These are phyloP conservation scores for Tympanopsis confertula DNA, from an alignment of 2,329 filamentous ascomycete genomes.

Conservation along the genomic window DNA sequence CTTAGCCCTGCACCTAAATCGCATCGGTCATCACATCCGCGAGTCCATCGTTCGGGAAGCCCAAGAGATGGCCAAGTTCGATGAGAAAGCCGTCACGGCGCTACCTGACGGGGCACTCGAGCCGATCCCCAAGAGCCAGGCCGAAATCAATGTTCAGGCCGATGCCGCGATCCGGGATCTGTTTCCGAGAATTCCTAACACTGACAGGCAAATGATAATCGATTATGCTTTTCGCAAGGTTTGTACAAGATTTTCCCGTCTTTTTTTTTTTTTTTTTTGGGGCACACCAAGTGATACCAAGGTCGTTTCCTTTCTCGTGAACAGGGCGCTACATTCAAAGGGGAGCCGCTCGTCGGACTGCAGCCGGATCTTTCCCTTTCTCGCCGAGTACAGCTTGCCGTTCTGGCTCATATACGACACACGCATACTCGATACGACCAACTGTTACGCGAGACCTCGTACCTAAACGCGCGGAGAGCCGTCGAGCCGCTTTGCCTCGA, in stretches of 20 bases:
- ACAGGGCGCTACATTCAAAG: slow-evolving; percentile 37
- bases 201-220: slow-evolving; percentile 50
- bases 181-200: slow-evolving; percentile 54
- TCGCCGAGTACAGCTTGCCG: slow-evolving; percentile 51
- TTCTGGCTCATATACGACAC: slow-evolving; percentile 55
- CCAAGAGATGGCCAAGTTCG: slow-evolving; percentile 9
- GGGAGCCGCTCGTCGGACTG: slow-evolving; percentile 44
- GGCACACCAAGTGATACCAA: slow-evolving; percentile 2
- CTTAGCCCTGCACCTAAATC: slow-evolving; percentile 35
- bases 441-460: slow-evolving; percentile 43
- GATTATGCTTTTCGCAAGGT: slow-evolving; percentile 53
- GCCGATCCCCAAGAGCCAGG: slow-evolving; percentile 45
- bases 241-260: slow-evolving; percentile 11
- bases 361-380: slow-evolving; percentile 42
- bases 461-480: slow-evolving; percentile 46
- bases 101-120: slow-evolving; percentile 29
- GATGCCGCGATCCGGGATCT: slow-evolving; percentile 50
- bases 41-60: slow-evolving; percentile 48
- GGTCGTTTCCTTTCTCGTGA: slow-evolving; percentile 5
- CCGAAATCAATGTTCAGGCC: slow-evolving; percentile 49
- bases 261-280: slow-evolving; percentile 3
- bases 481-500: slow-evolving; percentile 52
- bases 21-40: slow-evolving; percentile 49
- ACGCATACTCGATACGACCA: slow-evolving; percentile 55
- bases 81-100: slow-evolving; percentile 13